These are phyloP conservation scores for Aspergillus sp. DNA, from an alignment of 2,329 filamentous ascomycete species.

Conservation along the genomic window DNA sequence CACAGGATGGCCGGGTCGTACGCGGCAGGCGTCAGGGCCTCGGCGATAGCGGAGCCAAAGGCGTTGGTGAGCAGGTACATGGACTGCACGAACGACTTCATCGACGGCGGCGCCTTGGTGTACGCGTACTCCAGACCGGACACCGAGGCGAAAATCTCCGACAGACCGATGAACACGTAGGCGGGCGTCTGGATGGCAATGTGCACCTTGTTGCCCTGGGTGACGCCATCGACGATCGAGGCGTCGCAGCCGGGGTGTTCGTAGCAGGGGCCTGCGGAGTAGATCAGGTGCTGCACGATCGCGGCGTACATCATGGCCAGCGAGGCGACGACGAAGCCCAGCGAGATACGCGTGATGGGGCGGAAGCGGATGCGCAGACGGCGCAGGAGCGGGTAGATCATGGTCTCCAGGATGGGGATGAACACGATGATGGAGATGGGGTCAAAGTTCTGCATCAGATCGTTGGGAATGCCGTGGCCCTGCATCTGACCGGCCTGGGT, in stretches of 20 bases:
- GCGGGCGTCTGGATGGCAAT: slow-evolving; percentile 47
- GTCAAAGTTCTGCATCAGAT: slow-evolving; percentile 73
- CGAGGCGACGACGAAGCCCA: slow-evolving; percentile 66
- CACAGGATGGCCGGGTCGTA: slow-evolving; percentile 65
- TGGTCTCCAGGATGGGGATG: slow-evolving; percentile 68
- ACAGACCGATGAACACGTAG: slow-evolving; percentile 46
- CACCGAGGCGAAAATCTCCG: slow-evolving; percentile 63
- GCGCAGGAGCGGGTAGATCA: slow-evolving; percentile 68
- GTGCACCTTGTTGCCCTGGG: slow-evolving; percentile 41
- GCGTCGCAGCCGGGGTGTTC: slow-evolving; percentile 35
- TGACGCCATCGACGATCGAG: slow-evolving; percentile 31
- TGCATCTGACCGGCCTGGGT: slow-evolving; percentile 64
- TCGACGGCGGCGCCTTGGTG: slow-evolving; percentile 68
- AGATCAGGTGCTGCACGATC: slow-evolving; percentile 58
- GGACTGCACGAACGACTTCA: slow-evolving; percentile 63
- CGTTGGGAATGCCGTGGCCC: slow-evolving; percentile 71
- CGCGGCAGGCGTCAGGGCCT: slow-evolving; percentile 60
- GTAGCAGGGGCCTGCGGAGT: slow-evolving; percentile 54
- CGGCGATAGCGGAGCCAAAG: slow-evolving; percentile 58
- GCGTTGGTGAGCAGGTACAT: slow-evolving; percentile 60
- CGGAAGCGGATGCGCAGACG: slow-evolving; percentile 65
- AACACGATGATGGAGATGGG: slow-evolving; percentile 74
- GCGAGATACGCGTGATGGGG: slow-evolving; percentile 72
- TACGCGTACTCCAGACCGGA: slow-evolving; percentile 72
- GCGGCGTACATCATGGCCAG: slow-evolving; percentile 62